A percentile compares a stretch with the other conserved stretches of the same genome.
Evolutionary conservation across 495 filamentous ascomycete species (phyloP).

Genomic region (Cenococcum geophilum): DNA sequence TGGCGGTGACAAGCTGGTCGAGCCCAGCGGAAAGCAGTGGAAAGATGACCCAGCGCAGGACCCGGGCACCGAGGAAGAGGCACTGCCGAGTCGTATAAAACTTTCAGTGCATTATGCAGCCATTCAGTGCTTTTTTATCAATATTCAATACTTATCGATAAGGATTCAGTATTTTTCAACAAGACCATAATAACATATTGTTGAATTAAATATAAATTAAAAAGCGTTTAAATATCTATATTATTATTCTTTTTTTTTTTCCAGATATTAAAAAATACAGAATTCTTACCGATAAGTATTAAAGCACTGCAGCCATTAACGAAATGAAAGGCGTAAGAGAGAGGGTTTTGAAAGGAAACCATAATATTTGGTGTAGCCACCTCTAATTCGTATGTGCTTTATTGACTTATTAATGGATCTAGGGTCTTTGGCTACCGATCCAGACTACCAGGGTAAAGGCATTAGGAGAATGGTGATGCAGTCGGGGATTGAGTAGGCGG

Average conservation of each 20-base stretch:
- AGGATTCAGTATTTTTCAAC: no score
- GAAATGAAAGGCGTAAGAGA: conserved; percentile 5
- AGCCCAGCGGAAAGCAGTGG: conserved; percentile 9
- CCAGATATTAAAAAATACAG: no score
- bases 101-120: no score
- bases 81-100: neutral
- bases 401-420: neutral
- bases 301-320: no score
- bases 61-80: conserved; percentile 3
- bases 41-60: neutral
- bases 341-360: conserved; percentile 2
- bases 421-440: conserved; percentile 40
- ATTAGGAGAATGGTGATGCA: conserved; percentile 45
- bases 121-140: no score
- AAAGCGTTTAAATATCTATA: no score
- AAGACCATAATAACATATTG: no score
- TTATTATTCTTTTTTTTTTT: no score
- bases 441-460: conserved; percentile 46
- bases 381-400: neutral
- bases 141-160: no score
- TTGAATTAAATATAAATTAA: no score
- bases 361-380: conserved; percentile 13
- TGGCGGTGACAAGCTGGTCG: conserved; percentile 21
- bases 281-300: neutral
- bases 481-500: conserved; percentile 48